Conservation (phyloP, 495 filamentous ascomycete genomes). For the Chaetomium cochliodes region DNA sequence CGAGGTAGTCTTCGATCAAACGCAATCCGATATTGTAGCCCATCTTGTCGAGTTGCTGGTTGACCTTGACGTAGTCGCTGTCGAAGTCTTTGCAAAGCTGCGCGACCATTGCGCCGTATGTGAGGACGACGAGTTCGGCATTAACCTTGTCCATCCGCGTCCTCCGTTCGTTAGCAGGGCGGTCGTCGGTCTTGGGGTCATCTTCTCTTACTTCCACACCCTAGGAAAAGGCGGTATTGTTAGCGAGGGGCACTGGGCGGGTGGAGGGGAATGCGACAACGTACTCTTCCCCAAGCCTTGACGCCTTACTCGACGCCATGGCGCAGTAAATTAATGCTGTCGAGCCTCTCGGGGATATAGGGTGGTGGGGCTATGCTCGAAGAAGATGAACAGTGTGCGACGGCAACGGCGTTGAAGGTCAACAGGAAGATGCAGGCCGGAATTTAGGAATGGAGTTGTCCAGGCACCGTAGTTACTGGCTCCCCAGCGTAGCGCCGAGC, state of each 20-base stretch:
- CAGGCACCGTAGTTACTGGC: neutral
- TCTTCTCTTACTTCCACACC: slow-evolving; percentile 87
- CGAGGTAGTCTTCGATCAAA: slow-evolving; percentile 95
- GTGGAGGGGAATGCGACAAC: slow-evolving; percentile 37
- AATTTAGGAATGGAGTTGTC: slow-evolving; percentile 1
- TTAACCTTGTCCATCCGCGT: slow-evolving; percentile 71
- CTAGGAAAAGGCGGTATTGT: slow-evolving; percentile 45
- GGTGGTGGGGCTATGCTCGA: neutral
- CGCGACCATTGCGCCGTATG: slow-evolving; percentile 95
- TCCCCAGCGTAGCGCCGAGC: too few relatives aligned
- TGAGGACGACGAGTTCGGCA: slow-evolving; percentile 93
- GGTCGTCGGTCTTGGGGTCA: neutral
- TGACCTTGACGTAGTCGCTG: slow-evolving; percentile 87
- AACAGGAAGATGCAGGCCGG: neutral
- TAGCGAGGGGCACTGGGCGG: slow-evolving; percentile 1
- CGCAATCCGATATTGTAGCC: slow-evolving; percentile 97
- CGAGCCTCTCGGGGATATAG: neutral
- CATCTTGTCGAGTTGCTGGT: slow-evolving; percentile 98
- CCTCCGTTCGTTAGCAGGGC: slow-evolving; percentile 38
- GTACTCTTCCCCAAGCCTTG: slow-evolving; percentile 96
- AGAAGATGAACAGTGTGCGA: neutral
- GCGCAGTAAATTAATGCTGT: neutral
- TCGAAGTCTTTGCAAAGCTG: slow-evolving; percentile 96
- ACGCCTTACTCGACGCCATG: slow-evolving; percentile 87
- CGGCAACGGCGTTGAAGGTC: neutral